Base-by-base conservation (phyloP, 2,329 filamentous ascomycete species). In the Stemphylium beticola region DNA sequence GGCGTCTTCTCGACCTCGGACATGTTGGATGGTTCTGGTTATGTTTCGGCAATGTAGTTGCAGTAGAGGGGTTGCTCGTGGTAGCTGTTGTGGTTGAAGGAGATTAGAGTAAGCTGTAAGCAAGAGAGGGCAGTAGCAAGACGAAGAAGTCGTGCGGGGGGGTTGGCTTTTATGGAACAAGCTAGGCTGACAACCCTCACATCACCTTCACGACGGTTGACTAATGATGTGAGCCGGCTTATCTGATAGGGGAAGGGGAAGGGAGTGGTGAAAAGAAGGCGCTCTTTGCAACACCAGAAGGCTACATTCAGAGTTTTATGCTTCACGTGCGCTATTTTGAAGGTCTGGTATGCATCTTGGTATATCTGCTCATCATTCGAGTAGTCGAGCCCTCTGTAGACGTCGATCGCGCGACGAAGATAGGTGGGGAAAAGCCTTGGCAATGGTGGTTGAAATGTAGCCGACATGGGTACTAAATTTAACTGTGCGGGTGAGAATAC, bases 1-100 rank as follows among this genome's bases (percentile, higher is more conserved):
- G 51, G 49, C 2, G 47, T 47, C 32, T 58, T 59, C 18, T 57
- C 48, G 20, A 14, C 11, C 20, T 49, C 52, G 3, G 44, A 39
- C 56, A 58, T 58, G 15, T 15, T 56, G 53, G 12, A 11, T 29
- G 45, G 5, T 37, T 41, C 11, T 40, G 45, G 7, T 43, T 8
- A 6, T 32, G 17, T 31, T 10, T n/a, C 4, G 29, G 36, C 4
- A 9, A 14, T 39, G 11, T 46, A 15, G 14, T 7, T 24, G 22
- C 22, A 24, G 22, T 24, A 24, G 22, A 24, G 6, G 22, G 26
- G 2, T 17, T 39, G 32, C 4, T 29, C 14, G 22, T 9, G 9
- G 40, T 31, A 17, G 3, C 2, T 47, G 15, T 22, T 38, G 24
- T n/a, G 9, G 20, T 1, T 38, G 26, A 17, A 32, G 17, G 12